These are phyloP conservation scores for Vanrija pseudolonga DNA, from an alignment of 1,284 basidiomycete genomes.

Conservation along the genomic window DNA sequence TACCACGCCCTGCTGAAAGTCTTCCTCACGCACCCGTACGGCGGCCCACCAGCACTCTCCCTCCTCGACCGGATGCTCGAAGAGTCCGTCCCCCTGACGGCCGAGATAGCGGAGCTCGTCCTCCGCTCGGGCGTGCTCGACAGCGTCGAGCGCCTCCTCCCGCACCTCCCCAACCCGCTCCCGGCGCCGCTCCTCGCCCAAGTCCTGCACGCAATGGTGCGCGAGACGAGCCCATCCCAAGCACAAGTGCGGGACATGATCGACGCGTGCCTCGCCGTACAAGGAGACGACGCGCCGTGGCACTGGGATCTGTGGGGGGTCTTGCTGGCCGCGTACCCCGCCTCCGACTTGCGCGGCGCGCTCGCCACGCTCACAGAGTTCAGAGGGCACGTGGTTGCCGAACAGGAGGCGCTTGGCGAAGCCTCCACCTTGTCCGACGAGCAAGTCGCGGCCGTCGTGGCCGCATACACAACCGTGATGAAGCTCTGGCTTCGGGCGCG, in stretches of 20 bases:
- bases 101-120: neutral
- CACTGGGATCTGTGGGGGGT: conserved; percentile 24
- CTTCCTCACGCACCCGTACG: conserved; percentile 15
- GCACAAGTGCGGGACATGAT: conserved; percentile 16
- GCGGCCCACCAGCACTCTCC: conserved; percentile 3
- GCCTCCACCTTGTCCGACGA: too few relatives aligned
- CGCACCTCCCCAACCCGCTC: conserved; percentile 6
- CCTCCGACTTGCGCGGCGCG: conserved; percentile 12
- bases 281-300: conserved; percentile 3
- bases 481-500: neutral
- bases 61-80: conserved; percentile 10
- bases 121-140: neutral
- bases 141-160: conserved; percentile 5
- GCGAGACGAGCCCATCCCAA: conserved; percentile 6
- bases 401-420: neutral
- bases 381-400: conserved; percentile 1
- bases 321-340: conserved; percentile 7
- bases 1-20: conserved; percentile 9
- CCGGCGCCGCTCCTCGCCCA: neutral
- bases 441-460: neutral
- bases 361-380: conserved; percentile 12
- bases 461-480: neutral
- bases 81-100: conserved; percentile 13
- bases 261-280: conserved; percentile 11
- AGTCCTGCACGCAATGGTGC: conserved; percentile 4